These are phyloP conservation scores for Kodamaea sp. DNA, from an alignment of 1,139 yeast species.

Conservation along the genomic window DNA sequence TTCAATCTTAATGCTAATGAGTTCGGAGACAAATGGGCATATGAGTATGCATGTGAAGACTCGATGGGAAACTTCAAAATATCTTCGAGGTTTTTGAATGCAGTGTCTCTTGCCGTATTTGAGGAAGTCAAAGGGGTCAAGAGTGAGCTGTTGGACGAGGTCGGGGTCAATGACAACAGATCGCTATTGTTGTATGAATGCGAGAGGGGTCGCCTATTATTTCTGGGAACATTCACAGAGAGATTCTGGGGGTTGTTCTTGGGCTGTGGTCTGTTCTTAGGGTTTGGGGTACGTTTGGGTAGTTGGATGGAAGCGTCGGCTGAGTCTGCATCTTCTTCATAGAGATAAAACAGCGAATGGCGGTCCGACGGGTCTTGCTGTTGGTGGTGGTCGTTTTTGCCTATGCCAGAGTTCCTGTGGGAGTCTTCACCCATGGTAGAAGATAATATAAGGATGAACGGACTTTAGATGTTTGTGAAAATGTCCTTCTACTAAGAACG, in stretches of 20 bases:
- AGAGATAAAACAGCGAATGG: slow-evolving; percentile 12
- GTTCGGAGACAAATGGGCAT: slow-evolving; percentile 79
- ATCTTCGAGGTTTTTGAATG: slow-evolving; percentile 24
- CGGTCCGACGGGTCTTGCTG: neutral
- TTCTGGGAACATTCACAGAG: slow-evolving; percentile 5
- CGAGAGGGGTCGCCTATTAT: slow-evolving; percentile 10
- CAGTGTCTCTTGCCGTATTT: slow-evolving; percentile 4
- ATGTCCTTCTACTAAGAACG: too few relatives aligned
- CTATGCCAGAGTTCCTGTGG: too few relatives aligned
- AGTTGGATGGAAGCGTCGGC: slow-evolving; percentile 7
- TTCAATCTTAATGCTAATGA: slow-evolving; percentile 75
- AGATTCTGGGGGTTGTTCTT: neutral
- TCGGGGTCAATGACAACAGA: slow-evolving; percentile 13
- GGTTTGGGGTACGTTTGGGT: slow-evolving; percentile 7
- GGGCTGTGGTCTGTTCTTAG: neutral
- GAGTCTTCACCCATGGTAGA: too few relatives aligned
- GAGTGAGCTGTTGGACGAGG: slow-evolving; percentile 11
- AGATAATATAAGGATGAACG: too few relatives aligned
- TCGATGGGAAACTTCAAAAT: slow-evolving; percentile 68
- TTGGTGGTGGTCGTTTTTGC: neutral
- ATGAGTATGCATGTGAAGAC: slow-evolving; percentile 82
- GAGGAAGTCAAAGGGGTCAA: slow-evolving; percentile 3
- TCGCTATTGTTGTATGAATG: slow-evolving; percentile 4
- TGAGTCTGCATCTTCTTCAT: slow-evolving; percentile 14
- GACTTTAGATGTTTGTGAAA: too few relatives aligned